Evolutionary conservation across 495 filamentous ascomycete species (phyloP), one percentile per base, ranked within the genome.

Genomic region (Aspergillus cavernicola): DNA sequence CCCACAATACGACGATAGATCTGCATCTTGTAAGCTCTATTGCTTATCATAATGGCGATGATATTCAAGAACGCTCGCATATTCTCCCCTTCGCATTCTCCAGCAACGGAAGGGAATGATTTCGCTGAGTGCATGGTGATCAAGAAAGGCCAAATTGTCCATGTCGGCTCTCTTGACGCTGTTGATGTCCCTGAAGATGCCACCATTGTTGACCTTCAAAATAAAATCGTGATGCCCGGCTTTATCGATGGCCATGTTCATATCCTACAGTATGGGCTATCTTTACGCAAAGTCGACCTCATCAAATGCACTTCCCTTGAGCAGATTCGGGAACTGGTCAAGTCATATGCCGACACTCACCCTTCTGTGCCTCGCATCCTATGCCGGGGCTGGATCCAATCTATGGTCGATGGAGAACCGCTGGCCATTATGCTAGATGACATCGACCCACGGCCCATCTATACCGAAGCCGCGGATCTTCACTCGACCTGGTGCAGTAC

Each of bases 231-330:
- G 10, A 63, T 85, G 26, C 84, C 84, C 0, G 81, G 82, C 20
- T 87, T 87, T 58, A 78, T 86, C 41, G 83, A 86, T 57, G 80
- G 75, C 3, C 83, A 86, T 60, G 78, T 84, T 60, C 83, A 86
- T 53, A 71, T 86, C 22, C 66, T 85, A 54, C 73, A 84, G 20
- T 73, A 83, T 31, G 83, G 82, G 7, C 76, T 80, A 29, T 77
- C 83, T 0, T 72, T 84, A 16, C 74, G 72, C 51, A 85, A 85
- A 59, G 65, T 80, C 24, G 69, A 78, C 45, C 70, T 87, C 4
- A 72, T 79, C 28, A 33, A 45, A 6, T 85, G 83, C 67, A 77
- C 71, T 26, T 69, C 72, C 7, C 73, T 85, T 3, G 55, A 67
- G 16, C 76, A 83, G 15, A 86, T 87, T 53, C 75, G 73, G 1